Base-by-base conservation (phyloP, 179 eudicot species). In the Actinidia arguta region DNA sequence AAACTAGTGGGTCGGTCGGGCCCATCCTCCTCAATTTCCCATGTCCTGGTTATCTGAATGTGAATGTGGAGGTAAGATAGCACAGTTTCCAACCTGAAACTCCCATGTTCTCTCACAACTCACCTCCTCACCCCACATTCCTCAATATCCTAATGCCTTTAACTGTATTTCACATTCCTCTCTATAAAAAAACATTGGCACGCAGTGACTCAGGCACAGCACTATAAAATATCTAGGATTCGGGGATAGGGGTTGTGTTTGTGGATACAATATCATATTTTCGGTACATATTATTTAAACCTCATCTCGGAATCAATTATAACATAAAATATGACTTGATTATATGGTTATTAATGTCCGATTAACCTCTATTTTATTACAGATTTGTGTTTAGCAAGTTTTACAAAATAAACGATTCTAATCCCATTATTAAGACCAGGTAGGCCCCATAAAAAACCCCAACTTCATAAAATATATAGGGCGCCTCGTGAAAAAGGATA, bases 61-160 rank as follows among this genome's bases (percentile, higher is more conserved):
- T n/a, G n/a, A n/a, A n/a, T n/a, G n/a, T n/a, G 20, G 76, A n/a
- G 18, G 11, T 14, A 54, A 44, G 66, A 67, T 66, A 50, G 79
- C 85, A 83, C 82, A 79, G 56, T 64, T 50, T 61, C 58, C 82
- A 79, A 83, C 47, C 85, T 61, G 36, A 73, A 85, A 73, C 75
- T 67, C 82, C 82, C 85, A 67, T 82, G 83, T 85, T 78, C 83
- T 73, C 82, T 78, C 78, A 76, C 81, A 31, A 71, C 79, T 16
- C 59, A 12, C 73, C 58, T 71, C 25, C n/a, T 8, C 76, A 27
- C 79, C 73, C 51, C 64, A 58, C 75, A 63, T 64, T 69, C 80
- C 78, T 42, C 46, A 20, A 48, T 31, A 75, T 52, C 48, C 9
- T 73, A 51, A 64, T 24, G 39, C 6, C 52, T 22, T 36, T 48